Conservation (phyloP, 2,329 filamentous ascomycete species). For the Sporothrix variecibatus region DNA sequence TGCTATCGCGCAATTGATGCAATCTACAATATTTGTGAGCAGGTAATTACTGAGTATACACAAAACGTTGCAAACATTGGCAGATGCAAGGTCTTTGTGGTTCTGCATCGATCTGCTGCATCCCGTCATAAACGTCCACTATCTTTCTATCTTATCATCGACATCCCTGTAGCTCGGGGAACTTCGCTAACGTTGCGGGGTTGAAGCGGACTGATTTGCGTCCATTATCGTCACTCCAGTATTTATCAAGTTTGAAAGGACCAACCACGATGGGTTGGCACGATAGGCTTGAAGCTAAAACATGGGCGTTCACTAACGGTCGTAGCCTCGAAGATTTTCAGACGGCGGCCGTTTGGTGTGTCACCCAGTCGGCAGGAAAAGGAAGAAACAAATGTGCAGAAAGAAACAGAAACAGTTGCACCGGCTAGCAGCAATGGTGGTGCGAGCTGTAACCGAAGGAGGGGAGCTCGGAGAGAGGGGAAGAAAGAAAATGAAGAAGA, state of each 20-base stretch:
- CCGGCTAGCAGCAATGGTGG: background rate
- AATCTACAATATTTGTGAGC: background rate
- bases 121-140: background rate
- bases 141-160: background rate
- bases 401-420: background rate
- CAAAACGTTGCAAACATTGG: background rate
- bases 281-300: background rate
- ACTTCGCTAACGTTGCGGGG: background rate
- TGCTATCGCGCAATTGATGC: background rate
- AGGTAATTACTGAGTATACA: background rate
- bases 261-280: background rate
- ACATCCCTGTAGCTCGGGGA: background rate
- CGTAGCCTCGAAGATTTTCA: background rate
- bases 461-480: constrained; percentile 2
- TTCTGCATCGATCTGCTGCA: background rate
- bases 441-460: background rate
- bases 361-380: background rate
- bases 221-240: background rate
- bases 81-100: background rate
- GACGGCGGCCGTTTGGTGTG: constrained; percentile 7
- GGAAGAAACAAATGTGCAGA: background rate
- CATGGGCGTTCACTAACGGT: background rate
- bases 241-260: background rate
- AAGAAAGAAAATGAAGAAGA: background rate
- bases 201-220: background rate